Conservation (phyloP, 768 basidiomycete species). For the Tylopilus plumbeoviolaceoides region DNA sequence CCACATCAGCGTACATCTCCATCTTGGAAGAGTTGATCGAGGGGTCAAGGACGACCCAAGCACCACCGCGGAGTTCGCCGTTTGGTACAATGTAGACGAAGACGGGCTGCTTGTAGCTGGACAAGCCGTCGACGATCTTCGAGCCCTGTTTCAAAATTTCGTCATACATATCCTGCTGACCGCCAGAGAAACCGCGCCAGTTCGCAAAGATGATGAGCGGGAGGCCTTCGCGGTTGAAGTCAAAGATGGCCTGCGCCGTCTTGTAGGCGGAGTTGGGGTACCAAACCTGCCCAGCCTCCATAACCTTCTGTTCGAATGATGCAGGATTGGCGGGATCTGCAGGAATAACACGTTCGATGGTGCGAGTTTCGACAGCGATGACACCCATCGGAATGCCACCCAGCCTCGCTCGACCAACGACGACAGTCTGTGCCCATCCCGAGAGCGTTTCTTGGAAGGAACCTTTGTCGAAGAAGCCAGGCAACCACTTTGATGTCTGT, state of each 20-base stretch:
- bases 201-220: conserved; percentile 99
- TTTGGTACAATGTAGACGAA: conserved; percentile 99
- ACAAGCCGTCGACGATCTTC: conserved; percentile 97
- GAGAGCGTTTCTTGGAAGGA: conserved; percentile 99
- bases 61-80: conserved; percentile 97
- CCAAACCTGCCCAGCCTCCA: conserved; percentile 99
- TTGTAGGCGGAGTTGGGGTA: conserved; percentile 99
- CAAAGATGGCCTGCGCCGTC: conserved; percentile 98
- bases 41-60: conserved; percentile 98
- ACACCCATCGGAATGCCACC: conserved; percentile 97
- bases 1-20: conserved; percentile 99
- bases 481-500: conserved; percentile 64
- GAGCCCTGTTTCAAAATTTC: conserved; percentile 96
- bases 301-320: conserved; percentile 95
- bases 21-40: conserved; percentile 96
- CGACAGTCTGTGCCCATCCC: conserved; percentile 99
- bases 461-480: conserved; percentile 95
- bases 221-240: conserved; percentile 95
- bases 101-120: conserved; percentile 94
- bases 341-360: conserved; percentile 92
- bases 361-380: conserved; percentile 97
- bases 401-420: conserved; percentile 92
- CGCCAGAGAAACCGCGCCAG: conserved; percentile 99
- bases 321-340: conserved; percentile 97
- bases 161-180: conserved; percentile 99